These are phyloP conservation scores for Talaromyces sp. DNA, from an alignment of 2,329 filamentous ascomycete species.

Conservation along the genomic window DNA sequence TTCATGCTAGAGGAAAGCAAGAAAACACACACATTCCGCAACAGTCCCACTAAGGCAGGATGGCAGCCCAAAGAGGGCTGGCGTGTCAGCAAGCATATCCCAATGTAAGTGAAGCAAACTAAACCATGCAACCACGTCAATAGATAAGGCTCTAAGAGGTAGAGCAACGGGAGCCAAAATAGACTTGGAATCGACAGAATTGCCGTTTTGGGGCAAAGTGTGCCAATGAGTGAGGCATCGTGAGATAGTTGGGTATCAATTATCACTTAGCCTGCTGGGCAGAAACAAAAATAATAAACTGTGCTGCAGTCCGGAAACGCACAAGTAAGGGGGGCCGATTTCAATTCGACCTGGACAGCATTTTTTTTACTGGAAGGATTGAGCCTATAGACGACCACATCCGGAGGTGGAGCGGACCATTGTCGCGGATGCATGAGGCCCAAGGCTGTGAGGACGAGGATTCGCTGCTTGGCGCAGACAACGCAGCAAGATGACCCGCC, in stretches of 20 bases:
- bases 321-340: neutral
- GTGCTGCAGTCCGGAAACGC: neutral
- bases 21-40: neutral
- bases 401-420: neutral
- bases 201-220: neutral
- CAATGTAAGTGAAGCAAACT: neutral
- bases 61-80: neutral
- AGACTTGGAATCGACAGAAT: neutral
- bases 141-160: neutral
- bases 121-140: neutral
- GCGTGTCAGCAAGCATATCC: neutral
- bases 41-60: neutral
- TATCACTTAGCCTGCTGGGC: conserved; percentile 5
- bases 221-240: conserved; percentile 12
- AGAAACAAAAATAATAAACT: neutral
- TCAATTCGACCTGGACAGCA: neutral
- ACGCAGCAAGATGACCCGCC: conserved; percentile 10
- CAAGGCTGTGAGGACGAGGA: neutral
- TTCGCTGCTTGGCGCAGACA: conserved; percentile 6
- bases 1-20: neutral
- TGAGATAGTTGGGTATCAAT: conserved; percentile 11
- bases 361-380: neutral
- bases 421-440: neutral
- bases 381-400: neutral
- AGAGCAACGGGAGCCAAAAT: neutral